phyloP scores from a whole-genome alignment of 805 yeast genomes.

The Candida coleopterorum region DNA sequence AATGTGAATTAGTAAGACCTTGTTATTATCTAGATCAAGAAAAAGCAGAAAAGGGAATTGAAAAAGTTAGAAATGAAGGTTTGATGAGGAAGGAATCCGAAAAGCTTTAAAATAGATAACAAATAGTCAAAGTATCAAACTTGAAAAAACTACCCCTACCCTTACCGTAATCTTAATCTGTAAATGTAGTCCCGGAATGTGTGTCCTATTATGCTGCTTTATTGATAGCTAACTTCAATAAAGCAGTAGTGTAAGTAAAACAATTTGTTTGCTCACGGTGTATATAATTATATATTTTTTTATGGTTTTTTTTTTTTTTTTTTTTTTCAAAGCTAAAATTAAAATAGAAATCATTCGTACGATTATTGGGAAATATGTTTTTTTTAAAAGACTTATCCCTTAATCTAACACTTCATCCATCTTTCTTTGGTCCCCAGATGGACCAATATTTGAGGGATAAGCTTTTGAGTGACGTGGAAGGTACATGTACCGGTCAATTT shows the following conservation, averaged over 20 bases:
- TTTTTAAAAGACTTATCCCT: conserved; percentile 80
- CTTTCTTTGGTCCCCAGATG: conserved; percentile 97
- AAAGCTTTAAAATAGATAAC: background rate
- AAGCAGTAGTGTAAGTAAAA: background rate
- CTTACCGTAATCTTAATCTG: too few relatives aligned
- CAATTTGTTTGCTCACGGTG: background rate
- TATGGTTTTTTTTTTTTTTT: background rate
- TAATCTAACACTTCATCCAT: conserved; percentile 91
- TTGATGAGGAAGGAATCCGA: conserved; percentile 7
- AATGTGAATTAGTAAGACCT: conserved; percentile 21
- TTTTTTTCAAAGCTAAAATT: background rate
- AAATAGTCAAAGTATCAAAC: too few relatives aligned
- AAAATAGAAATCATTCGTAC: conserved; percentile 2
- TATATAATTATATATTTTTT: too few relatives aligned
- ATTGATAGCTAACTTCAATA: too few relatives aligned
- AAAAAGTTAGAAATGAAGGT: conserved; percentile 29
- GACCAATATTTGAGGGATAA: conserved; percentile 87
- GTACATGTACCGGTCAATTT: conserved; percentile 97
- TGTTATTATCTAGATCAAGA: conserved; percentile 39
- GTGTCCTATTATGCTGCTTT: too few relatives aligned
- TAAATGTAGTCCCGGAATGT: too few relatives aligned
- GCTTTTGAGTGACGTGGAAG: conserved; percentile 92
- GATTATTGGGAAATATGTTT: conserved; percentile 25
- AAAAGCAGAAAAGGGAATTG: conserved; percentile 35
- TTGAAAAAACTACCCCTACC: too few relatives aligned